These are phyloP conservation scores for Arthroderma sp. DNA, from an alignment of 2,329 filamentous ascomycete genomes.

Conservation along the genomic window DNA sequence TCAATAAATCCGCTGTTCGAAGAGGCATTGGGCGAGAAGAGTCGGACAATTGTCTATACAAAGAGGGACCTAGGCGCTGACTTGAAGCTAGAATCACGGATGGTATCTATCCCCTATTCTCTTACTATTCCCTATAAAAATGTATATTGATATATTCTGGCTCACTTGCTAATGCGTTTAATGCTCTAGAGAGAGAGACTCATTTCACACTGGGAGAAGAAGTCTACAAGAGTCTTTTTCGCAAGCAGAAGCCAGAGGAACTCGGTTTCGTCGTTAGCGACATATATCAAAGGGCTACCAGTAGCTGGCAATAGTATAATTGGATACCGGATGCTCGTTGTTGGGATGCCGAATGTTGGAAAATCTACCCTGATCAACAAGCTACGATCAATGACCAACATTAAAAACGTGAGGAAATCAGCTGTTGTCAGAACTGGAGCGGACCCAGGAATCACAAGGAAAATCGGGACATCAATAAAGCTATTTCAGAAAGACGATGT, in stretches of 20 bases:
- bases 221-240: slow-evolving; percentile 26
- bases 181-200: slow-evolving; percentile 22
- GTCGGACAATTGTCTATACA: slow-evolving; percentile 79
- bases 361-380: slow-evolving; percentile 92
- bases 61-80: slow-evolving; percentile 63
- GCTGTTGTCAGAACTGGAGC: slow-evolving; percentile 75
- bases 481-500: slow-evolving; percentile 50
- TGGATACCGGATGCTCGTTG: slow-evolving; percentile 72
- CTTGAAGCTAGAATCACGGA: slow-evolving; percentile 29
- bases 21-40: slow-evolving; percentile 55
- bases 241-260: slow-evolving; percentile 21
- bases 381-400: slow-evolving; percentile 44
- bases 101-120: slow-evolving; percentile 23
- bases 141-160: neutral
- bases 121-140: neutral
- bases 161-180: neutral
- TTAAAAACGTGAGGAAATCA: slow-evolving; percentile 33
- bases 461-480: slow-evolving; percentile 70
- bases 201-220: slow-evolving; percentile 25
- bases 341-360: slow-evolving; percentile 96
- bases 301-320: slow-evolving; percentile 39
- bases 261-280: slow-evolving; percentile 25
- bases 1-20: slow-evolving; percentile 87
- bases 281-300: slow-evolving; percentile 19
- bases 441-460: slow-evolving; percentile 81